Percentiles rank a stretch among this genome's conserved stretches.
phyloP scores from a whole-genome alignment of 176 grass and related monocot genomes.

The Musa beccarii region DNA sequence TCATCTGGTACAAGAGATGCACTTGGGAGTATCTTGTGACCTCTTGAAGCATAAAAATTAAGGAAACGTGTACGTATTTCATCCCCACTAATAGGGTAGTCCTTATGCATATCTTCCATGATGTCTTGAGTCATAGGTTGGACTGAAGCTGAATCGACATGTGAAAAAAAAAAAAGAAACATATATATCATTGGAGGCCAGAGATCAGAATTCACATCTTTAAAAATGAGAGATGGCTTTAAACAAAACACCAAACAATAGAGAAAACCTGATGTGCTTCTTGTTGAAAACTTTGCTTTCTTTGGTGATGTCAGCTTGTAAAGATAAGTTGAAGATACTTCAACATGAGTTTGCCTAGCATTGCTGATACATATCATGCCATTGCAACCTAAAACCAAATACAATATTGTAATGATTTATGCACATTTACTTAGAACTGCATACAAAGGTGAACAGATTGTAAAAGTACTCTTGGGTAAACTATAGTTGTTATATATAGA shows the following conservation, averaged over 20 bases:
- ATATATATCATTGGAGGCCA: not conserved
- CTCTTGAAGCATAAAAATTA: conserved; percentile 63
- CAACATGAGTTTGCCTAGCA: not conserved
- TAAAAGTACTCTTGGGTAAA: not conserved
- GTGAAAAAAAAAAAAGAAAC: not conserved
- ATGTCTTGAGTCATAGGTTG: conserved; percentile 32
- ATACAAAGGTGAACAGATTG: not conserved
- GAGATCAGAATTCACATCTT: not conserved
- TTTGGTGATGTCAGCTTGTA: not conserved
- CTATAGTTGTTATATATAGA: no score
- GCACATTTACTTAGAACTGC: not conserved
- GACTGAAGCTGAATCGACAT: conserved; percentile 25
- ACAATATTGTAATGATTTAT: not conserved
- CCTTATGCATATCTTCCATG: not conserved
- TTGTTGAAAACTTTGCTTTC: conserved; percentile 7
- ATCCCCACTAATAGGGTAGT: conserved; percentile 42
- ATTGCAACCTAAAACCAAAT: conserved; percentile 15
- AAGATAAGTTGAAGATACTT: not conserved
- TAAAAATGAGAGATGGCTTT: not conserved
- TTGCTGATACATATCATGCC: conserved; percentile 10
- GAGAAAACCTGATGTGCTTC: conserved; percentile 40
- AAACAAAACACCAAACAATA: not conserved
- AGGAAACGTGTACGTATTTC: conserved; percentile 70
- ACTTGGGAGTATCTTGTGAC: conserved; percentile 85
- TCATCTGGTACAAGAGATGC: conserved; percentile 89